A percentile compares a stretch with the other conserved stretches of the same genome.
These are phyloP conservation scores for Clathrus columnatus DNA, from an alignment of 768 basidiomycete species.

Conservation along the genomic window DNA sequence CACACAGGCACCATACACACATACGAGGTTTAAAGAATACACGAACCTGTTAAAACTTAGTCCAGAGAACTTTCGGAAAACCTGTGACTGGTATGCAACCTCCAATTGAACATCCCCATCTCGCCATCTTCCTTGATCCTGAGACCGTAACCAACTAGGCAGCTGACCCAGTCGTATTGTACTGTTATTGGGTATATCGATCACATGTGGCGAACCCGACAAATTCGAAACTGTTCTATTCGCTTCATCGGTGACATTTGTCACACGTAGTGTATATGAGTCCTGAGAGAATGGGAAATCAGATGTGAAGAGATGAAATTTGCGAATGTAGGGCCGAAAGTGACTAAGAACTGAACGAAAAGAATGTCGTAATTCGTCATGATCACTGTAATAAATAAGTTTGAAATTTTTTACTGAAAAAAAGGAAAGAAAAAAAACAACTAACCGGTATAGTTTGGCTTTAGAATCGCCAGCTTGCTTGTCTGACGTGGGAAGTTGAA, in stretches of 20 bases:
- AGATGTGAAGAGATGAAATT: slow-evolving; percentile 27
- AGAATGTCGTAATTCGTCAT: slow-evolving; percentile 30
- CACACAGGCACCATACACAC: neutral
- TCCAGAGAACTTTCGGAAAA: slow-evolving; percentile 17
- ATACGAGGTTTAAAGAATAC: neutral
- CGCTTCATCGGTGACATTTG: neutral
- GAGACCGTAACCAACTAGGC: slow-evolving; percentile 32
- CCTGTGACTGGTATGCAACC: slow-evolving; percentile 24
- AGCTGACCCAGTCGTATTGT: slow-evolving; percentile 26
- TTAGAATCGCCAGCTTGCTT: neutral
- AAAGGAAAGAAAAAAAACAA: neutral
- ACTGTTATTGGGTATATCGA: slow-evolving; percentile 10
- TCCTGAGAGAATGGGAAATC: slow-evolving; percentile 18
- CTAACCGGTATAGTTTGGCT: neutral
- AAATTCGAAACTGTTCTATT: neutral
- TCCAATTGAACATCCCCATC: slow-evolving; percentile 23
- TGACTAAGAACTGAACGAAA: slow-evolving; percentile 26
- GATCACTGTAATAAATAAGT: no score
- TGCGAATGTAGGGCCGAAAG: slow-evolving; percentile 20
- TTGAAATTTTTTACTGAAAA: no score
- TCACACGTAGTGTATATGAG: neutral
- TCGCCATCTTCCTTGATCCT: slow-evolving; percentile 15
- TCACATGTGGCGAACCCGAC: slow-evolving; percentile 10
- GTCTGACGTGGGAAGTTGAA: neutral
- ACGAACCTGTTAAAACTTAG: slow-evolving; percentile 27